Base-by-base conservation (phyloP, 2,329 filamentous ascomycete genomes). In the Cladosporium sp. region DNA sequence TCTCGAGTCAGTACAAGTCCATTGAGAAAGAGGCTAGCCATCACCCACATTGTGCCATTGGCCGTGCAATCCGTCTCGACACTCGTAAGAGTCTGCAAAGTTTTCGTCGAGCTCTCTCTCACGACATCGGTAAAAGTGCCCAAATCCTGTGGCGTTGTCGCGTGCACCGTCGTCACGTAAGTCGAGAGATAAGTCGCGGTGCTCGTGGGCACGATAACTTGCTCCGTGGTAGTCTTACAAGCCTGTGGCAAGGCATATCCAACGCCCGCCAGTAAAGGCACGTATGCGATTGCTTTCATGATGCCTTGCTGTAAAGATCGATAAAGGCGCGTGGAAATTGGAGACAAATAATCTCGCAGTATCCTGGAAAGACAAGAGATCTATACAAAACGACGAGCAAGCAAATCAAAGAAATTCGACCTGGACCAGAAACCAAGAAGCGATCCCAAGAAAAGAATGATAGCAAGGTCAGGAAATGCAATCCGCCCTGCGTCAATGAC, bases 101-200 rank as follows among this genome's bases (percentile, higher is more conserved):
- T 64, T 36, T 56, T 62, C 9, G 63, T 64, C 7, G 55, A 56
- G 20, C 56, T 60, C 29, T 60, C 49, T n/a, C 56, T 59, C 15
- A 49, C 41, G 25, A 55, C 38, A 8, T 57, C 38, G n/a, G 63
- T 65, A 43, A 59, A 63, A 11, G 62, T 62, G 18, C 62, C 62
- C 30, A 62, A 46, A 12, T 48, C 45, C 13, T 56, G 38, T 3
- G 62, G 40, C 1, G 59, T 61, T 4, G 56, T 58, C 3, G 60
- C 55, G 33, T 51, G 41, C 7, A 57, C 53, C 8, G 61, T 63
- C 13, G 56, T 49, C 13, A 64, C 59, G 15, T 50, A 48, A 6
- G 60, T 64, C 15, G 55, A 56, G 2, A 48, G 50, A 53, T 62
- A 64, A 4, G 62, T 64, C 16, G 55, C 55, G n/a, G 63, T 65